A percentile compares a stretch with the other conserved stretches of the same genome.
Conservation (phyloP, 352 stramenopile genomes). For the Phytopythium boreale region DNA sequence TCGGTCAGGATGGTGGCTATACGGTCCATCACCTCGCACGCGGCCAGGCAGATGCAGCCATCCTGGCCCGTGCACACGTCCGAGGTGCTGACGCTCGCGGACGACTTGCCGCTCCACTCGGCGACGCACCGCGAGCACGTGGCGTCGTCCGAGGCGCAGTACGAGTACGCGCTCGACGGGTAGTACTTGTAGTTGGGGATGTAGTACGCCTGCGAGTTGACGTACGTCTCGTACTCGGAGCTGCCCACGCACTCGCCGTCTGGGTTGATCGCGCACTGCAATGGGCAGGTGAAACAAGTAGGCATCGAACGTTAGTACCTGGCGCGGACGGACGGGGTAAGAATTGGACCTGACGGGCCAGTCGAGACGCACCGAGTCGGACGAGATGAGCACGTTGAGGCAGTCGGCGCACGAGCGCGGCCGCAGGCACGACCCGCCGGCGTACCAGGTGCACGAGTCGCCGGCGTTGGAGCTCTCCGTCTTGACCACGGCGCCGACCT, state of each 20-base stretch:
- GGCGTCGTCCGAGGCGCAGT: conserved; percentile 31
- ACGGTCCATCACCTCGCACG: conserved; percentile 26
- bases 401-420: conserved; percentile 28
- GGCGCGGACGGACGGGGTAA: too few relatives aligned
- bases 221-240: conserved; percentile 21
- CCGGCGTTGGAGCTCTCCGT: conserved; percentile 17
- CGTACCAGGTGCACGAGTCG: conserved; percentile 38
- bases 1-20: conserved; percentile 15
- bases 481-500: conserved; percentile 11
- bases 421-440: conserved; percentile 12
- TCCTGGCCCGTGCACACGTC: conserved; percentile 27
- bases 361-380: conserved; percentile 9
- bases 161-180: conserved; percentile 30
- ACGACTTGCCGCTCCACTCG: conserved; percentile 23
- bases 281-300: too few relatives aligned
- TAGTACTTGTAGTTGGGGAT: conserved; percentile 24
- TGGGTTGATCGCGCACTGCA: conserved; percentile 29
- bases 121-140: conserved; percentile 27
- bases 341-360: neutral
- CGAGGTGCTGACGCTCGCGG: conserved; percentile 14
- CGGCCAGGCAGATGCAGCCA: conserved; percentile 39
- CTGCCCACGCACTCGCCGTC: conserved; percentile 33
- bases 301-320: too few relatives aligned
- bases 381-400: conserved; percentile 22
- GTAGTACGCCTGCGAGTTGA: conserved; percentile 22